Conservation (phyloP, 805 yeast species). For the Yueomyces sp. region DNA sequence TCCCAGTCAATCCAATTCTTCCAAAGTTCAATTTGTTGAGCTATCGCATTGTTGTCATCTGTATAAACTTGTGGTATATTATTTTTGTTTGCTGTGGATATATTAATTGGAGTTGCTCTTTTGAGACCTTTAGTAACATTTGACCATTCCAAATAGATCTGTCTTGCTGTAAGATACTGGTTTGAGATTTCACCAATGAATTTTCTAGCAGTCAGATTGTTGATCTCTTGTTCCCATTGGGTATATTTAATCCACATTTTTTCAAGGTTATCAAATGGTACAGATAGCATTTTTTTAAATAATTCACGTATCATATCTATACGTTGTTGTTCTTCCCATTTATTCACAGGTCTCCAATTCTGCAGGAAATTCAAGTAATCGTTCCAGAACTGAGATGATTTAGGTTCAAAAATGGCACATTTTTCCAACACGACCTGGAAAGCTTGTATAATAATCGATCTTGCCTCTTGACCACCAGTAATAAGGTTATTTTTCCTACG, state of each 20-base stretch:
- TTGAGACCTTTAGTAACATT: constrained; percentile 40
- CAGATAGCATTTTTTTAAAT: constrained; percentile 52
- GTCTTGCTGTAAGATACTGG: constrained; percentile 76
- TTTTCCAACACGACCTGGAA: constrained; percentile 68
- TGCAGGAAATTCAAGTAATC: constrained; percentile 72
- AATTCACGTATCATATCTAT: constrained; percentile 62
- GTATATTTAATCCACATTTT: constrained; percentile 71
- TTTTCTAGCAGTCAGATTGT: constrained; percentile 68
- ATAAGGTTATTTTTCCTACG: constrained; percentile 52
- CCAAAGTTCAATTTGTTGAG: constrained; percentile 44
- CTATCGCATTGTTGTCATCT: constrained; percentile 1
- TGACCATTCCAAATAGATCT: constrained; percentile 59
- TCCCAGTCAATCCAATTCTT: constrained; percentile 72
- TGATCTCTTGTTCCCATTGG: constrained; percentile 67
- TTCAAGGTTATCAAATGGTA: constrained; percentile 70
- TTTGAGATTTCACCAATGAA: constrained; percentile 71
- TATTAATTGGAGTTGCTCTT: constrained; percentile 23
- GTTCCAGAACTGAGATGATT: constrained; percentile 61
- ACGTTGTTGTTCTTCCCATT: constrained; percentile 78
- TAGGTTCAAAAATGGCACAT: constrained; percentile 62
- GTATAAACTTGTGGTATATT: constrained; percentile 12
- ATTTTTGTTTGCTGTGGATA: constrained; percentile 16
- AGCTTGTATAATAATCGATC: constrained; percentile 62
- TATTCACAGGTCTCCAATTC: constrained; percentile 62
- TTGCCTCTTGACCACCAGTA: constrained; percentile 72